phyloP scores from a whole-genome alignment of 2,329 filamentous ascomycete species.

The Stromatinia cepivora region DNA sequence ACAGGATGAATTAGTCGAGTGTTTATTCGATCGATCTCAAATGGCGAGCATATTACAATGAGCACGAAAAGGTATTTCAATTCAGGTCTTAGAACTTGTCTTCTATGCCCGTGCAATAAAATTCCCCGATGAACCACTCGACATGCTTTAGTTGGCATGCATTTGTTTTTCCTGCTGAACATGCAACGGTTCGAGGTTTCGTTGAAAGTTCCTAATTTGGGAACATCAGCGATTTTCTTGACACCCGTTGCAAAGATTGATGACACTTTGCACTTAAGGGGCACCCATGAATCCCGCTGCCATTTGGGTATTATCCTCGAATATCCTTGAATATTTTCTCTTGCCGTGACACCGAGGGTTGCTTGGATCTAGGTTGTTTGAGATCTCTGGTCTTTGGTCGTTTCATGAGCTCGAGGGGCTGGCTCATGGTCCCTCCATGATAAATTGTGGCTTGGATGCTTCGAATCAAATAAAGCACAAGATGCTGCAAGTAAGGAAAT shows the following conservation, averaged over 20 bases:
- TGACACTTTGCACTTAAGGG: conserved; percentile 22
- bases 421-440: conserved; percentile 9
- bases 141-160: neutral
- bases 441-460: conserved; percentile 17
- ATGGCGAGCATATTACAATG: neutral
- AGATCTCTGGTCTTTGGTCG: conserved; percentile 9
- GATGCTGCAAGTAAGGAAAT: conserved; percentile 19
- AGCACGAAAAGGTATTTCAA: neutral
- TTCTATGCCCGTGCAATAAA: neutral
- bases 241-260: conserved; percentile 22
- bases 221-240: conserved; percentile 22
- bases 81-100: neutral
- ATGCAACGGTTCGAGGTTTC: conserved; percentile 17
- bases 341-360: conserved; percentile 15
- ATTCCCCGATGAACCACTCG: conserved; percentile 15
- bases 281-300: conserved; percentile 16
- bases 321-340: neutral
- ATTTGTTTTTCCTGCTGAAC: conserved; percentile 7
- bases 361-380: conserved; percentile 19
- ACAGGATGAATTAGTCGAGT: neutral
- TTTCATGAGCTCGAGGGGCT: conserved; percentile 16
- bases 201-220: conserved; percentile 14
- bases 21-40: neutral
- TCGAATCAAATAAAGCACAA: conserved; percentile 14
- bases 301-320: conserved; percentile 20